Conservation (phyloP, 306 rosid genomes). For the Cicer judaicum region DNA sequence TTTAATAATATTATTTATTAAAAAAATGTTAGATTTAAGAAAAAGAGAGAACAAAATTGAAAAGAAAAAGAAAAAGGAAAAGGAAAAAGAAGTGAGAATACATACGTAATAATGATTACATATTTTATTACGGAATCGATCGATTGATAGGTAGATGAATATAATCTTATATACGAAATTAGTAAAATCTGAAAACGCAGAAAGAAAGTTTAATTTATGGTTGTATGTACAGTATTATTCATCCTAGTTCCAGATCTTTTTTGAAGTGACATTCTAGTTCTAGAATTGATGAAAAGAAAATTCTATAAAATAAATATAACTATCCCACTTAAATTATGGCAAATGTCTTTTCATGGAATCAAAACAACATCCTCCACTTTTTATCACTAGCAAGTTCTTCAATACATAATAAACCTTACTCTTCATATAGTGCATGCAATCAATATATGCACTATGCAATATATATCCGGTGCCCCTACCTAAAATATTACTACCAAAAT, state of each 20-base stretch:
- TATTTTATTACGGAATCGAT: conserved; percentile 35
- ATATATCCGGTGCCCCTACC: too few species aligned
- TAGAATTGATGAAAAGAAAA: conserved; percentile 12
- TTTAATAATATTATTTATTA: too few species aligned
- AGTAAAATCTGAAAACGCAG: not conserved
- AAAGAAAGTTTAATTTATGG: not conserved
- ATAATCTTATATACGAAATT: not conserved
- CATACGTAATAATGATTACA: not conserved
- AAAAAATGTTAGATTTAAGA: not conserved
- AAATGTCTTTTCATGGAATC: conserved; percentile 42
- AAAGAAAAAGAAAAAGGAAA: not conserved
- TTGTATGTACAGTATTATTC: not conserved
- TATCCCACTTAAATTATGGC: conserved; percentile 8
- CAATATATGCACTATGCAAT: not conserved
- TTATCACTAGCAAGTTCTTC: conserved; percentile 24
- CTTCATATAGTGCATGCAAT: not conserved
- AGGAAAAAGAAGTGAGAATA: not conserved
- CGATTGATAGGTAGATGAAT: conserved; percentile 16
- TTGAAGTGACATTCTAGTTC: not conserved
- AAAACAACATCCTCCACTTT: conserved; percentile 34
- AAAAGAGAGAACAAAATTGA: not conserved
- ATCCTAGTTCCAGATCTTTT: not conserved
- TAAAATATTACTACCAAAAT: too few species aligned
- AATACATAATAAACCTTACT: not conserved
- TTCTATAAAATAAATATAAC: conserved; percentile 2